A percentile compares a stretch with the other conserved stretches of the same genome.
Evolutionary conservation across 2,329 filamentous ascomycete species (phyloP).

Genomic region (Aspergillus ruber): DNA sequence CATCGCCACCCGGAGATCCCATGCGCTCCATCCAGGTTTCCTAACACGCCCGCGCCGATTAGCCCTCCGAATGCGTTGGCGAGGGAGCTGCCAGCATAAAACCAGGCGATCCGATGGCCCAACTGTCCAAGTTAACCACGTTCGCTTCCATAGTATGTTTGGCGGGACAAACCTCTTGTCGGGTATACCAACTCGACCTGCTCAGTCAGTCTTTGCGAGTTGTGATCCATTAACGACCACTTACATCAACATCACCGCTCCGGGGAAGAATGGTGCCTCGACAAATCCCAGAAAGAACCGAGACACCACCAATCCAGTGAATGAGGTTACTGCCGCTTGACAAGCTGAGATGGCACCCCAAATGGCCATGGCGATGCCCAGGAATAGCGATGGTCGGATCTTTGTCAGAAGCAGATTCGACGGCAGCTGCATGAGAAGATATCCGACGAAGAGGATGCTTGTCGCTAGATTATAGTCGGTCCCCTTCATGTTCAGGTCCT

Average conservation of each 20-base stretch:
- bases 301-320: constrained; percentile 34
- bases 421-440: constrained; percentile 57
- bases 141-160: constrained; percentile 40
- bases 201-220: background rate
- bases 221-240: background rate
- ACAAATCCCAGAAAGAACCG: constrained; percentile 37
- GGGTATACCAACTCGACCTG: constrained; percentile 60
- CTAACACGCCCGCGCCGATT: constrained; percentile 45
- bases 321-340: constrained; percentile 34
- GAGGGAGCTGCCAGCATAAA: constrained; percentile 43
- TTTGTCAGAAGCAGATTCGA: constrained; percentile 54
- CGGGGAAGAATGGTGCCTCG: constrained; percentile 51
- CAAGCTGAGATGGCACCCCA: constrained; percentile 30
- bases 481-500: constrained; percentile 48
- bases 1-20: constrained; percentile 30
- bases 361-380: constrained; percentile 36
- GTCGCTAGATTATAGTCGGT: constrained; percentile 54
- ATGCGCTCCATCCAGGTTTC: constrained; percentile 23
- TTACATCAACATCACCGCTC: constrained; percentile 54
- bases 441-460: constrained; percentile 53
- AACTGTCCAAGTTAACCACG: constrained; percentile 36
- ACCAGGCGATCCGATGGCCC: constrained; percentile 42
- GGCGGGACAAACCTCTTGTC: constrained; percentile 42
- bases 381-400: constrained; percentile 49
- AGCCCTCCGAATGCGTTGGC: constrained; percentile 49